A percentile compares a stretch with the other conserved stretches of the same genome.
These are phyloP conservation scores for Phialophora macrospora DNA, from an alignment of 2,329 filamentous ascomycete genomes.

Conservation along the genomic window DNA sequence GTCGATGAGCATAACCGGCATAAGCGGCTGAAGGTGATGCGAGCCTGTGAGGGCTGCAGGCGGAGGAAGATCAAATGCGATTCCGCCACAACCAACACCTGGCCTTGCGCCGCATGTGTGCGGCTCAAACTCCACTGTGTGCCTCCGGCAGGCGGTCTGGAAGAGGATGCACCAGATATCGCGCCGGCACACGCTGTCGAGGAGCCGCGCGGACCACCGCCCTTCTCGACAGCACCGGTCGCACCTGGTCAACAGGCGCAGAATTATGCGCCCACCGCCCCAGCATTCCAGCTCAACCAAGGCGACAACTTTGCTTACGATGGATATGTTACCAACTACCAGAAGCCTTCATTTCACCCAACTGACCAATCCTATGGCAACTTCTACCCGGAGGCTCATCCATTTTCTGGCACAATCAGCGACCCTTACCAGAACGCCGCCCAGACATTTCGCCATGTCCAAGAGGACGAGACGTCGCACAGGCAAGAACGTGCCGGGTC, in stretches of 20 bases:
- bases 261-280: constrained; percentile 25
- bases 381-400: constrained; percentile 29
- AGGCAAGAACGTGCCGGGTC: constrained; percentile 28
- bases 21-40: constrained; percentile 96
- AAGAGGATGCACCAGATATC: constrained; percentile 54
- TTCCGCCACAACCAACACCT: constrained; percentile 93
- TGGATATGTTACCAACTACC: constrained; percentile 29
- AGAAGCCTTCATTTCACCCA: constrained; percentile 24
- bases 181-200: constrained; percentile 18
- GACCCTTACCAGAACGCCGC: constrained; percentile 25
- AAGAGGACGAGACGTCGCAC: constrained; percentile 21
- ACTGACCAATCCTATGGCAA: constrained; percentile 25
- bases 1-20: constrained; percentile 98
- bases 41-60: constrained; percentile 93
- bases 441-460: constrained; percentile 22
- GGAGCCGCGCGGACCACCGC: constrained; percentile 18
- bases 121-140: constrained; percentile 92
- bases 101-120: constrained; percentile 94
- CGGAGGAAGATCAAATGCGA: constrained; percentile 98
- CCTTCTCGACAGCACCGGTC: constrained; percentile 17
- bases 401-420: constrained; percentile 18
- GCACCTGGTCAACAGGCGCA: constrained; percentile 27
- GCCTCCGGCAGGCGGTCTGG: constrained; percentile 79
- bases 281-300: constrained; percentile 23
- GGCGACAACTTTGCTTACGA: constrained; percentile 27